Evolutionary conservation across 306 rosid genomes (phyloP).

Genomic region (Cyclanthera cordifolia): DNA sequence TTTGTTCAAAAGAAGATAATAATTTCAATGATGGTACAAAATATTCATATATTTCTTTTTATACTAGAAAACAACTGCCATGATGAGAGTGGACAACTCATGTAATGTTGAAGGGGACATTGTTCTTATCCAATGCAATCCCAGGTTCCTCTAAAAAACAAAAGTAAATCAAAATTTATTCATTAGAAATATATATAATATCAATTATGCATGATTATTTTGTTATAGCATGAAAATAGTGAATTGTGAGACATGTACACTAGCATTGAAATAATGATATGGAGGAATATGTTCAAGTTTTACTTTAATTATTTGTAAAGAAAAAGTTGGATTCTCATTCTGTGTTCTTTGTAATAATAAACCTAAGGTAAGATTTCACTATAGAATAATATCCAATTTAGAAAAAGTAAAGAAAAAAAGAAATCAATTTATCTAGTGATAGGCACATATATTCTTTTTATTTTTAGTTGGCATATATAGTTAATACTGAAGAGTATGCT

Average conservation of each 20-base stretch:
- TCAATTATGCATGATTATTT: neutral
- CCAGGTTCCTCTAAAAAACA: neutral
- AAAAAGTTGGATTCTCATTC: neutral
- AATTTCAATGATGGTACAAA: no score
- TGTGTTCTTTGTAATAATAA: slow-evolving; percentile 1
- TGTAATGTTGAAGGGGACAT: slow-evolving; percentile 16
- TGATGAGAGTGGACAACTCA: neutral
- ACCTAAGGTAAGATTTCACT: neutral
- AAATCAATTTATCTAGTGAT: neutral
- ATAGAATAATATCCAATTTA: slow-evolving; percentile 2
- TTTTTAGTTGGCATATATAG: no score
- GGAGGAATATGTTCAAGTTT: neutral
- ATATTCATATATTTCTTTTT: neutral
- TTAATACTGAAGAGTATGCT: no score
- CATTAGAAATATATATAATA: neutral
- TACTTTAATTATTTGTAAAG: neutral
- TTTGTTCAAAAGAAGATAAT: no score
- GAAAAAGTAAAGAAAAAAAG: neutral
- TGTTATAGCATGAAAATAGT: neutral
- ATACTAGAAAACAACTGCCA: neutral
- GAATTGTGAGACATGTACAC: no score
- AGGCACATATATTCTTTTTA: neutral
- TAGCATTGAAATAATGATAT: neutral
- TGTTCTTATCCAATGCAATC: slow-evolving; percentile 31
- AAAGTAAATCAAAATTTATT: neutral